Base-by-base conservation (phyloP, 768 basidiomycete genomes). In the Termitomyces sp. region DNA sequence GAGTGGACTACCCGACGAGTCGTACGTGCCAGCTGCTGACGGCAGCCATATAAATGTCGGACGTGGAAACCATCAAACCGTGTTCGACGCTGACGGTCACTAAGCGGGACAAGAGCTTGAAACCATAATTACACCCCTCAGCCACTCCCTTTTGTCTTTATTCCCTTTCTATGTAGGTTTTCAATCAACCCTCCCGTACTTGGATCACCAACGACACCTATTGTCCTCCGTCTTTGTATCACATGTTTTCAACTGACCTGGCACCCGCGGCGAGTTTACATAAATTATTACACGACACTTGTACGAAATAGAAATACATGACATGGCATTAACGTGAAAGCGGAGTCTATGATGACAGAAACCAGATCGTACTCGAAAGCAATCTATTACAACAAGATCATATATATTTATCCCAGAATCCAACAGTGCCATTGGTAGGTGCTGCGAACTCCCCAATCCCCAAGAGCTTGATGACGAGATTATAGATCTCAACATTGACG, bases 331-430 rank as follows among this genome's bases (percentile, higher is more conserved):
- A 30, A 30, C 7, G 10, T 49, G 2, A 27, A 27, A 7, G 44
- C 44, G 18, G n/a, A 39, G 36, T 51, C 50, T 37, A 27, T 10
- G n/a, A 46, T 1, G 16, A 50, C 34, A 22, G 3, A 33, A 49
- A 6, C 16, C 9, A 5, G 22, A 27, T 26, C 6, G 8, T 3
- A 36, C 30, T 34, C 34, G 8, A n/a, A 22, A 27, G 14, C 32
- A 9, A 9, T 36, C 33, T 49, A 22, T 8, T 12, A 18, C 14
- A 37, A 6, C n/a, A 37, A 50, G 16, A 44, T 68, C 57, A 86
- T 52, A 94, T 75, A 70, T 89, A 93, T 61, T 76, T 76, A 67
- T 93, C 84, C 94, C 94, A 96, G 71, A 95, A 95, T 12, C 87
- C 86, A 30, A 55, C 54, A 2, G 92, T 93, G 30, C 93, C 93